Evolutionary conservation across 2,329 filamentous ascomycete genomes (phyloP), one percentile per base, ranked within the genome.

Genomic region (Pseudogymnoascus verrucosus): DNA sequence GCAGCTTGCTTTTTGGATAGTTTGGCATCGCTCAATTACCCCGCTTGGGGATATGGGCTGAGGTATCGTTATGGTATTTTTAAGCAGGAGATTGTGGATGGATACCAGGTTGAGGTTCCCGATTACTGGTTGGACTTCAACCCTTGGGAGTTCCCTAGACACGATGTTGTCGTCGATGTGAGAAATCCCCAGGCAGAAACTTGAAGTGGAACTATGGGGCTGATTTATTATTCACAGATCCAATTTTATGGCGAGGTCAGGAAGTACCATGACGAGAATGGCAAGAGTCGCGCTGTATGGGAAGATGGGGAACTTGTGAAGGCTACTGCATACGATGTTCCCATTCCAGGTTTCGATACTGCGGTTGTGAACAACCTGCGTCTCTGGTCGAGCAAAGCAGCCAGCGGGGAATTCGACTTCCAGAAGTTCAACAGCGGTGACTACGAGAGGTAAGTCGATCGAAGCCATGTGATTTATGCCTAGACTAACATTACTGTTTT

Each of bases 101-200:
- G 95, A 64, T 99, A 97, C 75, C 95, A 99, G 77, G 92, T 99
- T 68, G 95, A 99, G 74, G 90, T 98, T 65, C 95, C 95, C 19
- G 95, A 99, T 76, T 98, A 99, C 78, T 99, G 95, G 95, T 85
- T 99, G 62, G 95, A 98, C 75, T 97, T 98, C 78, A 99, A 99
- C 77, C 95, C 95, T 0, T 99, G 95, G 95, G 95, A 99, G 75
- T 99, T 98, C 72, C 92, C 93, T 44, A 85, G 95, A 69, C 91
- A 97, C 75, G 95, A 99, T 74, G 90, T 99, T 66, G 93, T 89
- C 1, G 93, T 99, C 23, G 91, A 98, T 77, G 84, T 87, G 72
- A 78, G 84, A 74, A 42, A 44, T 7, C 23, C 19, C 54, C 7
- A 40, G 36, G 23, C 23, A 64, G 34, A 31, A 39, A 21, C 5